Evolutionary conservation across 2,329 filamentous ascomycete genomes (phyloP), one percentile per base, ranked within the genome.

Genomic region (Cordyceps farinosa): DNA sequence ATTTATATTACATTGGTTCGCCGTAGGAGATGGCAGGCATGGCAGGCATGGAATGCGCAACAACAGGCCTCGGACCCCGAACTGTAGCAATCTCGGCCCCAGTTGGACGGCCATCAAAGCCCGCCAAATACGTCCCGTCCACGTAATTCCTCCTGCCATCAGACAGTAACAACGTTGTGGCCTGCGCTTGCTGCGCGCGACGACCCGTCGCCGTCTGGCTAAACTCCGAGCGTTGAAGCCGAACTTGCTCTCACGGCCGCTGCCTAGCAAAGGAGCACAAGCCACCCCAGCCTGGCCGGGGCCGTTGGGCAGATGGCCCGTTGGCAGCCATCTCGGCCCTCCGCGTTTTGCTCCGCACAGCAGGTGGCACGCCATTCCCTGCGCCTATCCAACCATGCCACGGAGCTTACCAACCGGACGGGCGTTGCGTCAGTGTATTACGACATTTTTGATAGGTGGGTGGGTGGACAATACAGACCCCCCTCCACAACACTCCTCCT

Each of bases 261-360:
- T 9, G 1, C 2, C 45, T 48, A 38, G 17, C 11, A 10, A 13
- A 42, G 42, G 50, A 10, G 29, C 47, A 30, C 27, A 29, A 29
- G 17, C 34, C 52, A 27, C 22, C 22, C n/a, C 42, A 3, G n/a
- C 44, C 22, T 22, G 22, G 22, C 22, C 22, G 22, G 22, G 13
- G n/a, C 42, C 22, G 36, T 55, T 44, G 52, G 36, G 52, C 22
- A 22, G 15, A 8, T 30, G n/a, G 17, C 11, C n/a, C 15, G 17
- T 15, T 45, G 42, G n/a, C 51, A 27, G 22, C 34, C 55, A 36
- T 50, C 56, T 59, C 56, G 56, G 56, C 27, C 56, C 56, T 59
- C 56, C 56, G 56, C 36, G 34, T 50, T 51, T 59, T 59, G 32
- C 56, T 59, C 56, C 56, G 56, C 44, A 38, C 15, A 9, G 7